These are phyloP conservation scores for Wilhelminamyces savonicus DNA, from an alignment of 805 yeast genomes.

Conservation along the genomic window DNA sequence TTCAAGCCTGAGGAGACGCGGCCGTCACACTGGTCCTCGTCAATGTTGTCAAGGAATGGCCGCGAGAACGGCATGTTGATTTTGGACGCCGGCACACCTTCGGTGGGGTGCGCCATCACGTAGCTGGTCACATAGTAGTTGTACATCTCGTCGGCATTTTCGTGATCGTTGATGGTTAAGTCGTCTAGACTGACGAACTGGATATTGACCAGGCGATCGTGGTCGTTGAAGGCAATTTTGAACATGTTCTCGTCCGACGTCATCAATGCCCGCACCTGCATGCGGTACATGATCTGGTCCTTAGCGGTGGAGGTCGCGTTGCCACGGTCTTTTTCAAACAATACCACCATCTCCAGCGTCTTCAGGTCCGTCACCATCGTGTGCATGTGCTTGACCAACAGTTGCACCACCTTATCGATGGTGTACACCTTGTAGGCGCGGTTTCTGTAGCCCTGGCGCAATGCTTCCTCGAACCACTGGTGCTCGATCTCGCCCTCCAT, in stretches of 20 bases:
- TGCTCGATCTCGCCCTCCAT: conserved; percentile 91
- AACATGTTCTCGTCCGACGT: conserved; percentile 84
- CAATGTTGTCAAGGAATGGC: conserved; percentile 47
- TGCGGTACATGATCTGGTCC: conserved; percentile 84
- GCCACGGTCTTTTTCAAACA: conserved; percentile 78
- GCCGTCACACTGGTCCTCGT: conserved; percentile 55
- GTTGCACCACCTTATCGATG: conserved; percentile 83
- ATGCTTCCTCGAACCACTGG: conserved; percentile 89
- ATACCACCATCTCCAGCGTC: conserved; percentile 70
- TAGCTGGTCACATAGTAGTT: conserved; percentile 91
- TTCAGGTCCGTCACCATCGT: conserved; percentile 71
- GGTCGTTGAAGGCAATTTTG: conserved; percentile 66
- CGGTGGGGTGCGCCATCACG: conserved; percentile 94
- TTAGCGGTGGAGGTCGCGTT: conserved; percentile 63
- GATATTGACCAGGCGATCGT: conserved; percentile 49
- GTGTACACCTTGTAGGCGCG: conserved; percentile 91
- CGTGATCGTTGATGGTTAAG: conserved; percentile 64
- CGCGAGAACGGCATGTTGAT: conserved; percentile 76
- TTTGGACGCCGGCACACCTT: conserved; percentile 78
- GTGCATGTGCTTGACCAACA: conserved; percentile 73
- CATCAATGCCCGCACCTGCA: conserved; percentile 79
- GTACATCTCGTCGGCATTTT: conserved; percentile 77
- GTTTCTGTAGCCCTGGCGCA: conserved; percentile 92
- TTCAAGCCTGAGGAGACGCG: conserved; percentile 62
- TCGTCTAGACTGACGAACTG: conserved; percentile 87